Conservation (phyloP, 1,284 basidiomycete species). For the Tylopilus sp. region DNA sequence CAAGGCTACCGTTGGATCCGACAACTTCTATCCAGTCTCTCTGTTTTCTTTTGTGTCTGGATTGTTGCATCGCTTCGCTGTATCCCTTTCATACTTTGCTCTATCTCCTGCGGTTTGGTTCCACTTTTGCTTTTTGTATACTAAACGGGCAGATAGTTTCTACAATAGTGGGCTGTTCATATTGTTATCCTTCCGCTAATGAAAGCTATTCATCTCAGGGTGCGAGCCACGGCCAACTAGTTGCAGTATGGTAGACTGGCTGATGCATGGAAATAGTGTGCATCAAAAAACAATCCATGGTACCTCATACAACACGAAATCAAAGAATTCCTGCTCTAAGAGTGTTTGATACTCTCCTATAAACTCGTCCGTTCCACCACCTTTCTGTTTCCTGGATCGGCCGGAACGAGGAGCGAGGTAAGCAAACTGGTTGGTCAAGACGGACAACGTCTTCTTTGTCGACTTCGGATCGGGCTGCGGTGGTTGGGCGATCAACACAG, state of each 20-base stretch:
- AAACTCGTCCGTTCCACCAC: slow-evolving; percentile 58
- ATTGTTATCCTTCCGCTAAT: slow-evolving; percentile 51
- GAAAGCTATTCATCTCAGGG: slow-evolving; percentile 29
- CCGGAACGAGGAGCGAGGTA: slow-evolving; percentile 70
- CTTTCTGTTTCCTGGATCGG: slow-evolving; percentile 39
- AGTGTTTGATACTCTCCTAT: slow-evolving; percentile 86
- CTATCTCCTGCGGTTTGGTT: slow-evolving; percentile 19
- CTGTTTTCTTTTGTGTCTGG: slow-evolving; percentile 18
- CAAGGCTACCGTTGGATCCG: slow-evolving; percentile 17
- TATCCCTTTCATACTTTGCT: slow-evolving; percentile 22
- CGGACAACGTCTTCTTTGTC: slow-evolving; percentile 73
- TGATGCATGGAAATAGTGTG: neutral
- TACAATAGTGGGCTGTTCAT: slow-evolving; percentile 50
- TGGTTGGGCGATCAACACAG: neutral
- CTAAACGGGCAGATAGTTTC: slow-evolving; percentile 40
- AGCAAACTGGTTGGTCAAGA: slow-evolving; percentile 74
- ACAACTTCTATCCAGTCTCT: slow-evolving; percentile 20
- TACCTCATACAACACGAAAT: slow-evolving; percentile 87
- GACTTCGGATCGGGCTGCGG: slow-evolving; percentile 82
- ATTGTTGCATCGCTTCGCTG: slow-evolving; percentile 25
- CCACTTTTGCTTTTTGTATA: slow-evolving; percentile 33
- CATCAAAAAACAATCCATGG: slow-evolving; percentile 68
- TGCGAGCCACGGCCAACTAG: slow-evolving; percentile 2
- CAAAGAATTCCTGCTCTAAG: slow-evolving; percentile 92
- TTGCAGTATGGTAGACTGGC: neutral